These are phyloP conservation scores for Lipomyces anomalus DNA, from an alignment of 805 yeast species.

Conservation along the genomic window DNA sequence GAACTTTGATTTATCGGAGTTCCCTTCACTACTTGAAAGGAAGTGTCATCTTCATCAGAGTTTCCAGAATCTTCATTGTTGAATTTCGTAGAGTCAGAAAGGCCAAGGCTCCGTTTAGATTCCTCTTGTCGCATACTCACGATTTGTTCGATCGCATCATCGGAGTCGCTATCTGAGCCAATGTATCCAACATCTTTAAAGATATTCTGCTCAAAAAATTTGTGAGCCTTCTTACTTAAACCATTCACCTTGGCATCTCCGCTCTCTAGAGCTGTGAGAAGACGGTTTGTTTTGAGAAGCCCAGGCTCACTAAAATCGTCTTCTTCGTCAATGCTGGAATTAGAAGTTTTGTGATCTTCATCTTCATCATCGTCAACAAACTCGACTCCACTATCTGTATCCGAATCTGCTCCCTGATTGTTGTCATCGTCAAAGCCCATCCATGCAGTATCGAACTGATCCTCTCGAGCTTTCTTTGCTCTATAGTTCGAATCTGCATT, in stretches of 20 bases:
- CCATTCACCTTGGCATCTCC: constrained; percentile 26
- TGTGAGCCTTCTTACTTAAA: constrained; percentile 34
- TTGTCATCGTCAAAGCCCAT: constrained; percentile 38
- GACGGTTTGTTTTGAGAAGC: constrained; percentile 18
- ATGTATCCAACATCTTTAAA: constrained; percentile 32
- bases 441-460: constrained; percentile 46
- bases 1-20: background rate
- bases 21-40: background rate
- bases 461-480: constrained; percentile 49
- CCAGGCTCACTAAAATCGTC: too few species aligned
- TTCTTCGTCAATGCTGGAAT: constrained; percentile 16
- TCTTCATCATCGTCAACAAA: constrained; percentile 33
- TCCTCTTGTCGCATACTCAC: constrained; percentile 10
- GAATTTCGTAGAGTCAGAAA: too few species aligned
- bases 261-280: constrained; percentile 21
- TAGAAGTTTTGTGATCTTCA: constrained; percentile 24
- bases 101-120: constrained; percentile 11
- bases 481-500: constrained; percentile 44
- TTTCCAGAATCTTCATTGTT: too few species aligned
- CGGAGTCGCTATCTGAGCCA: constrained; percentile 25
- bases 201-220: constrained; percentile 37
- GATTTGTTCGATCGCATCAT: constrained; percentile 17
- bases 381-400: constrained; percentile 30
- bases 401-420: constrained; percentile 18
- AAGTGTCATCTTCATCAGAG: background rate